Percentiles rank a stretch among this genome's conserved stretches.
phyloP scores from a whole-genome alignment of 2,329 filamentous ascomycete genomes.

The Penicillium fuscoglaucum region DNA sequence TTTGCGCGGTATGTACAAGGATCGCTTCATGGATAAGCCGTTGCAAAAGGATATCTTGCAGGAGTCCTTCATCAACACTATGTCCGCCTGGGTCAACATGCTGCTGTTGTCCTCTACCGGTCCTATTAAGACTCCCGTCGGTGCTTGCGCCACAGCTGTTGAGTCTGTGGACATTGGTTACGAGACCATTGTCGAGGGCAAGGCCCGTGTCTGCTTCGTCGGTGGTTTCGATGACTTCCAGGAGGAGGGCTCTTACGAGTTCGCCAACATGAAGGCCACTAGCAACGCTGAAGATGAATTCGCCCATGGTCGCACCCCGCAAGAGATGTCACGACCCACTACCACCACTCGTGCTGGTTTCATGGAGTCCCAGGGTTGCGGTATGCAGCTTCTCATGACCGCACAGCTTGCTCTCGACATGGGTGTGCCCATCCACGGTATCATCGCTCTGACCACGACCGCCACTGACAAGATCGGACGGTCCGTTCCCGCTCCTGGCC shows the following conservation, averaged over 20 bases:
- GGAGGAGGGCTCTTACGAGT: slow-evolving; percentile 98
- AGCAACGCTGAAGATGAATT: slow-evolving; percentile 98
- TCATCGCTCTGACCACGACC: slow-evolving; percentile 88
- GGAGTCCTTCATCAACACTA: slow-evolving; percentile 99
- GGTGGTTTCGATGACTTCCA: slow-evolving; percentile 99
- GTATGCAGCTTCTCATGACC: slow-evolving; percentile 98
- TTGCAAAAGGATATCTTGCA: slow-evolving; percentile 98
- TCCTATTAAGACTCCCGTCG: slow-evolving; percentile 97
- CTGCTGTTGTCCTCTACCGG: slow-evolving; percentile 93
- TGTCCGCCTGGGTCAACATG: slow-evolving; percentile 99
- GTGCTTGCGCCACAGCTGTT: slow-evolving; percentile 94
- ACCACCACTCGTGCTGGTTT: slow-evolving; percentile 97
- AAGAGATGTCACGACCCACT: slow-evolving; percentile 96
- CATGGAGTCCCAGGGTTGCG: slow-evolving; percentile 98
- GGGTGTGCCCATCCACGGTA: slow-evolving; percentile 96
- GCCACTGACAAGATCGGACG: slow-evolving; percentile 99
- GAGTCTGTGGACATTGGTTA: slow-evolving; percentile 98
- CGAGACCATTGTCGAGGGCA: slow-evolving; percentile 97
- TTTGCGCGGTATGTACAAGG: slow-evolving; percentile 96
- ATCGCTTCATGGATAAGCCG: slow-evolving; percentile 93
- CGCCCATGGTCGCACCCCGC: slow-evolving; percentile 87
- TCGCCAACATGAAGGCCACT: slow-evolving; percentile 99
- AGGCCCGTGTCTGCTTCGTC: slow-evolving; percentile 94
- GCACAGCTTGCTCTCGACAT: slow-evolving; percentile 94
- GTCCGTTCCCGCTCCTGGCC: slow-evolving; percentile 91